Evolutionary conservation across 768 basidiomycete species (phyloP).

Genomic region (Tylopilus subfusipes): DNA sequence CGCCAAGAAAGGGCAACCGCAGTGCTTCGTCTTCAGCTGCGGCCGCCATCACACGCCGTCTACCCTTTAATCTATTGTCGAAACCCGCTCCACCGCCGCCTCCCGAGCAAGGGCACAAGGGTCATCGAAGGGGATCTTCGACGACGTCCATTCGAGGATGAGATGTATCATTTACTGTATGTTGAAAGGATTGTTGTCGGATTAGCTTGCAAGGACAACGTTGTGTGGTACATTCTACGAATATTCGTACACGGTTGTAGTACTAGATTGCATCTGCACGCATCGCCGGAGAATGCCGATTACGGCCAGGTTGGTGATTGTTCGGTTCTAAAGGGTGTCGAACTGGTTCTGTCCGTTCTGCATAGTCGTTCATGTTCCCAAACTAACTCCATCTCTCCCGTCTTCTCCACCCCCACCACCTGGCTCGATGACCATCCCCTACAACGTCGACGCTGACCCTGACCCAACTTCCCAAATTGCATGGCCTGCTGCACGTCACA

Average conservation of each 20-base stretch:
- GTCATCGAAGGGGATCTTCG: slow-evolving; percentile 45
- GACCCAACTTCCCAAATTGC: slow-evolving; percentile 79
- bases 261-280: slow-evolving; percentile 8
- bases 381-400: not conserved
- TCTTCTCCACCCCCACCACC: not conserved
- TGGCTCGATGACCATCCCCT: slow-evolving; percentile 57
- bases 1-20: slow-evolving; percentile 47
- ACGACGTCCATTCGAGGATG: slow-evolving; percentile 35
- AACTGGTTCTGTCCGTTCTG: not conserved
- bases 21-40: slow-evolving; percentile 42
- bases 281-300: slow-evolving; percentile 27
- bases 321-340: slow-evolving; percentile 16
- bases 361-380: slow-evolving; percentile 10
- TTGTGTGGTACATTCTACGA: not conserved
- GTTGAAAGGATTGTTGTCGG: slow-evolving; percentile 22
- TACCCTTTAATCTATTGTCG: slow-evolving; percentile 66
- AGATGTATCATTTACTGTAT: slow-evolving; percentile 13
- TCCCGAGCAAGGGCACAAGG: slow-evolving; percentile 24
- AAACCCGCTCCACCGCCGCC: slow-evolving; percentile 41
- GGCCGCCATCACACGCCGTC: slow-evolving; percentile 50
- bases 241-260: slow-evolving; percentile 9
- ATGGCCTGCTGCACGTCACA: slow-evolving; percentile 56
- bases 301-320: not conserved
- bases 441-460: slow-evolving; percentile 51
- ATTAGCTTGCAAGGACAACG: slow-evolving; percentile 27